phyloP scores from a whole-genome alignment of 2,329 filamentous ascomycete species.

The Aureobasidium sp. region DNA sequence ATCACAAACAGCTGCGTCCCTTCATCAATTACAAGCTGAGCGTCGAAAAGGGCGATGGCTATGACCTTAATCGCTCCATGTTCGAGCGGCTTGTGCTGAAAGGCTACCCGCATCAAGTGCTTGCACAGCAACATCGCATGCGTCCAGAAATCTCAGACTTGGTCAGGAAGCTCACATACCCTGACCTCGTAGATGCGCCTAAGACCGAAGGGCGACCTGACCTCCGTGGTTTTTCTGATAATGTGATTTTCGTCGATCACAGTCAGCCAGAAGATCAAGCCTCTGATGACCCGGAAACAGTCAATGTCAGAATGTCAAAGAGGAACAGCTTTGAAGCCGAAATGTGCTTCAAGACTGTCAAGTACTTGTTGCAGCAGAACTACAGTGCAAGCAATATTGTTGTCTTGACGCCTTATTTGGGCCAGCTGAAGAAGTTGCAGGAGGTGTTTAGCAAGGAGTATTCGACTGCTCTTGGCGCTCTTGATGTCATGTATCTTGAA shows the following conservation, averaged over 20 bases:
- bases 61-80: conserved; percentile 78
- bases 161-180: conserved; percentile 53
- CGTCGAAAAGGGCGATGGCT: conserved; percentile 68
- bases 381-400: conserved; percentile 58
- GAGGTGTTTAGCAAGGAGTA: conserved; percentile 42
- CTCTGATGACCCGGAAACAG: not conserved
- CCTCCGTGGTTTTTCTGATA: conserved; percentile 45
- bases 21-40: conserved; percentile 99
- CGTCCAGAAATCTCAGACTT: conserved; percentile 55
- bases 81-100: conserved; percentile 94
- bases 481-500: conserved; percentile 50
- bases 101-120: conserved; percentile 80
- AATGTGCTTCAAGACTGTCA: conserved; percentile 55
- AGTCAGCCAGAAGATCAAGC: conserved; percentile 36
- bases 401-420: conserved; percentile 59
- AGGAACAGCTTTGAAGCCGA: conserved; percentile 54
- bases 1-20: conserved; percentile 94
- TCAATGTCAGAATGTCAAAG: conserved; percentile 22
- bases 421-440: conserved; percentile 49
- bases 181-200: conserved; percentile 45
- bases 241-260: conserved; percentile 56
- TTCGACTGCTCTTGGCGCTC: conserved; percentile 56
- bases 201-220: conserved; percentile 36
- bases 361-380: conserved; percentile 59
- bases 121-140: conserved; percentile 98